These are phyloP conservation scores for Corchorus capsularis DNA, from an alignment of 345 rosid genomes.

Conservation along the genomic window DNA sequence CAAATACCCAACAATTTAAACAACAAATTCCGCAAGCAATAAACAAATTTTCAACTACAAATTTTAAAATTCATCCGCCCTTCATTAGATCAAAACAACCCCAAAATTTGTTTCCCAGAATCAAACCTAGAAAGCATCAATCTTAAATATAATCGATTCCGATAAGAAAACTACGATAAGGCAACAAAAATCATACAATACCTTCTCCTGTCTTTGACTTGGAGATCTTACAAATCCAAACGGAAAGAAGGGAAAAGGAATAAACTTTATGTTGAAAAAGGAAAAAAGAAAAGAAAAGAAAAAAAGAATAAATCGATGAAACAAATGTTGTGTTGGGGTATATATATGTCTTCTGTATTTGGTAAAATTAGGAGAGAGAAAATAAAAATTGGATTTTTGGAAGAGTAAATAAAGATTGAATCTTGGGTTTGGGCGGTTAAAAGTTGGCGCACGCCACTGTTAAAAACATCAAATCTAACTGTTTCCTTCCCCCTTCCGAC, in stretches of 20 bases:
- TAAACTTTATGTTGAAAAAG: neutral
- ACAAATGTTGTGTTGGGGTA: too few species aligned
- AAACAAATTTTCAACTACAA: neutral
- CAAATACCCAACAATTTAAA: neutral
- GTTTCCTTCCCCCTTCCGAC: neutral
- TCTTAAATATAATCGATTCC: too few species aligned
- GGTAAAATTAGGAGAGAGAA: neutral
- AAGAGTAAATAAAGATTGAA: neutral
- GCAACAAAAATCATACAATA: too few species aligned
- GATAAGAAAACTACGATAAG: too few species aligned
- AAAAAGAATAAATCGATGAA: neutral
- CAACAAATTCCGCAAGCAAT: neutral
- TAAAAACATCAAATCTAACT: neutral
- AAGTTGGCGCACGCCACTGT: neutral
- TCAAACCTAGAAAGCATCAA: too few species aligned
- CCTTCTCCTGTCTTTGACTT: neutral
- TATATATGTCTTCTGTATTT: neutral
- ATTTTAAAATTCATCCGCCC: neutral
- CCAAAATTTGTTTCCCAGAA: too few species aligned
- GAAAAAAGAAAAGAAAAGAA: too few species aligned
- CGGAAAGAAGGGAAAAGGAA: neutral
- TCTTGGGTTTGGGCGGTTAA: neutral
- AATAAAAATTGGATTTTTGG: neutral
- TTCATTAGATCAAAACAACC: too few species aligned
- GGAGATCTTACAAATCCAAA: neutral